phyloP scores from a whole-genome alignment of 2,329 filamentous ascomycete species.

The Alternaria incomplexa region DNA sequence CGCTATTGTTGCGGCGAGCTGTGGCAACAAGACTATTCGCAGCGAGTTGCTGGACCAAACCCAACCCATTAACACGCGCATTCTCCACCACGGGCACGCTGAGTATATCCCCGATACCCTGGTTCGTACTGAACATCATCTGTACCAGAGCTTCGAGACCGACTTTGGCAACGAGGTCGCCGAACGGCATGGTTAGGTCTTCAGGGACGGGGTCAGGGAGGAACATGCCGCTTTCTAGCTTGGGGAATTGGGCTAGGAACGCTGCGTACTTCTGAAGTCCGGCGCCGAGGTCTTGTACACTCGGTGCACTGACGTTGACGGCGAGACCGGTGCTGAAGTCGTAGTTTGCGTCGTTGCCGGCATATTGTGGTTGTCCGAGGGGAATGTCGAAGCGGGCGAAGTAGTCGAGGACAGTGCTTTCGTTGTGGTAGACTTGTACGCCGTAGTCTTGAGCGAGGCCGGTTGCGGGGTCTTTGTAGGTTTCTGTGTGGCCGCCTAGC shows the following conservation, averaged over 20 bases:
- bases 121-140: neutral
- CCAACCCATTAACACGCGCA: slow-evolving; percentile 6
- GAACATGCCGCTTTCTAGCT: slow-evolving; percentile 50
- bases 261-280: slow-evolving; percentile 29
- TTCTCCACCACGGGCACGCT: slow-evolving; percentile 49
- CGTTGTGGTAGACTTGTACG: slow-evolving; percentile 48
- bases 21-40: slow-evolving; percentile 2
- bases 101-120: slow-evolving; percentile 47
- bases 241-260: slow-evolving; percentile 26
- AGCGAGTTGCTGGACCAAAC: neutral
- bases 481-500: slow-evolving; percentile 59
- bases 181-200: slow-evolving; percentile 57
- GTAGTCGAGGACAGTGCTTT: slow-evolving; percentile 43
- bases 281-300: neutral
- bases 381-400: slow-evolving; percentile 23
- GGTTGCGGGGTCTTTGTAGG: slow-evolving; percentile 50
- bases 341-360: neutral
- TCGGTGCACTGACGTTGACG: neutral
- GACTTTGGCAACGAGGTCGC: slow-evolving; percentile 58
- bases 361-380: neutral
- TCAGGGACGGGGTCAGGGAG: slow-evolving; percentile 53
- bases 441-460: slow-evolving; percentile 43
- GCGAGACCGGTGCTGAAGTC: slow-evolving; percentile 41
- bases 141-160: slow-evolving; percentile 47
- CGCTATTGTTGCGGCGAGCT: slow-evolving; percentile 2